These are phyloP conservation scores for Yamadazyma friedrichii DNA, from an alignment of 1,139 yeast genomes.

Conservation along the genomic window DNA sequence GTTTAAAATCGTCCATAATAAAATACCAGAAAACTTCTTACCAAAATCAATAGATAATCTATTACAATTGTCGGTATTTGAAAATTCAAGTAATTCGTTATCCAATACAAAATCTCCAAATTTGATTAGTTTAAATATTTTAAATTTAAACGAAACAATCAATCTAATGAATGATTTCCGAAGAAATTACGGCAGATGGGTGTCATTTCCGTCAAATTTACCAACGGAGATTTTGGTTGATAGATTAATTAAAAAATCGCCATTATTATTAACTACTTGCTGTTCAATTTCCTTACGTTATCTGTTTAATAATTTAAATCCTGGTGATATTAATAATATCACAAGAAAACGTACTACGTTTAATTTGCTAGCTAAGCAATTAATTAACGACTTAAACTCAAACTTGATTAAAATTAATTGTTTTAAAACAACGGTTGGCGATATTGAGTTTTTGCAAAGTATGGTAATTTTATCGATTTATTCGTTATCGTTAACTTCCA, in stretches of 20 bases:
- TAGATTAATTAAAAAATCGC: conserved; percentile 52
- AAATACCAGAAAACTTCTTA: conserved; percentile 24
- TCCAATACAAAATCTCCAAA: conserved; percentile 2
- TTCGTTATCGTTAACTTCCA: conserved; percentile 56
- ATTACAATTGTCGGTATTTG: conserved; percentile 23
- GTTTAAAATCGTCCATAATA: conserved; percentile 42
- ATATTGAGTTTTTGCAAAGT: conserved; percentile 65
- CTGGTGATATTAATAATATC: conserved; percentile 22
- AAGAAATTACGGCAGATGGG: conserved; percentile 75
- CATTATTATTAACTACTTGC: conserved; percentile 64
- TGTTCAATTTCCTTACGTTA: conserved; percentile 62
- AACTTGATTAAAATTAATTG: conserved; percentile 30
- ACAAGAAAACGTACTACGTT: conserved; percentile 22
- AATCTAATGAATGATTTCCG: conserved; percentile 58
- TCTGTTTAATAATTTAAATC: conserved; percentile 25
- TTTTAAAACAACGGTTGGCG: conserved; percentile 23
- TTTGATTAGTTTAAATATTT: conserved; percentile 42
- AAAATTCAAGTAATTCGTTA: background rate
- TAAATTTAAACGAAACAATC: conserved; percentile 50
- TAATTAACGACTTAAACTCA: conserved; percentile 43
- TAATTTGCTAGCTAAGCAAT: conserved; percentile 26
- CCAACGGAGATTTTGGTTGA: conserved; percentile 51
- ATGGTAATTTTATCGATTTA: conserved; percentile 62
- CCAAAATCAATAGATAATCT: conserved; percentile 48
- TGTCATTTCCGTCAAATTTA: conserved; percentile 61